Evolutionary conservation across 2,329 filamentous ascomycete genomes (phyloP).

Genomic region (Monosporascus sp.): DNA sequence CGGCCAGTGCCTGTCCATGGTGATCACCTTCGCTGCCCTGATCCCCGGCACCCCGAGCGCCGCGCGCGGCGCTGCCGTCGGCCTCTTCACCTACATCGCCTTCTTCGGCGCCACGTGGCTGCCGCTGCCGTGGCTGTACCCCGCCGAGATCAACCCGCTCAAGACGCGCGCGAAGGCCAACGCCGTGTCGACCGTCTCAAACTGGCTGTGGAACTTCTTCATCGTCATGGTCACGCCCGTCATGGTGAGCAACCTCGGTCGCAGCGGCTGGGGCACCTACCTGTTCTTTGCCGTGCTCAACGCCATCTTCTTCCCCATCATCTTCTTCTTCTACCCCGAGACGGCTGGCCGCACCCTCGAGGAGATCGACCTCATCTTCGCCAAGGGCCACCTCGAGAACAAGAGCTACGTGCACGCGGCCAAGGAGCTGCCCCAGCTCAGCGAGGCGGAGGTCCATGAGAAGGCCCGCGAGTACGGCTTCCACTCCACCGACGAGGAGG

Average conservation of each 20-base stretch:
- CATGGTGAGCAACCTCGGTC: constrained; percentile 49
- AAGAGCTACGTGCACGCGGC: constrained; percentile 58
- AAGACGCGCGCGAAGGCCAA: constrained; percentile 41
- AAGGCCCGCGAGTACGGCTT: constrained; percentile 34
- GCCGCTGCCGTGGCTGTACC: constrained; percentile 56
- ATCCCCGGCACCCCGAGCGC: constrained; percentile 57
- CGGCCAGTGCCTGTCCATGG: constrained; percentile 51
- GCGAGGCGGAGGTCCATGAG: constrained; percentile 45
- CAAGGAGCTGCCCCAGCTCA: constrained; percentile 49
- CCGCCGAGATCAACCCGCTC: constrained; percentile 49
- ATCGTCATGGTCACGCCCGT: constrained; percentile 60
- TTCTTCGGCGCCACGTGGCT: constrained; percentile 64
- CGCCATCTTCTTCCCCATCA: constrained; percentile 38
- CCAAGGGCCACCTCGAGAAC: constrained; percentile 52
- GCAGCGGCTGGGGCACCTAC: constrained; percentile 40
- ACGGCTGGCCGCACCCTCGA: constrained; percentile 45
- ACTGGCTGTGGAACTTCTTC: constrained; percentile 48
- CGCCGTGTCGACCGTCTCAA: constrained; percentile 46
- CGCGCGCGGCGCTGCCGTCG: constrained; percentile 63
- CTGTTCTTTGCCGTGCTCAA: constrained; percentile 44
- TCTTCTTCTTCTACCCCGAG: constrained; percentile 50
- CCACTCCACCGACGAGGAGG: constrained; percentile 18
- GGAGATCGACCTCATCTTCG: constrained; percentile 55
- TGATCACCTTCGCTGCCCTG: constrained; percentile 57
- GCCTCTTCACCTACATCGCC: constrained; percentile 64